phyloP scores from a whole-genome alignment of 805 yeast genomes.

The Novakomyces olei region DNA sequence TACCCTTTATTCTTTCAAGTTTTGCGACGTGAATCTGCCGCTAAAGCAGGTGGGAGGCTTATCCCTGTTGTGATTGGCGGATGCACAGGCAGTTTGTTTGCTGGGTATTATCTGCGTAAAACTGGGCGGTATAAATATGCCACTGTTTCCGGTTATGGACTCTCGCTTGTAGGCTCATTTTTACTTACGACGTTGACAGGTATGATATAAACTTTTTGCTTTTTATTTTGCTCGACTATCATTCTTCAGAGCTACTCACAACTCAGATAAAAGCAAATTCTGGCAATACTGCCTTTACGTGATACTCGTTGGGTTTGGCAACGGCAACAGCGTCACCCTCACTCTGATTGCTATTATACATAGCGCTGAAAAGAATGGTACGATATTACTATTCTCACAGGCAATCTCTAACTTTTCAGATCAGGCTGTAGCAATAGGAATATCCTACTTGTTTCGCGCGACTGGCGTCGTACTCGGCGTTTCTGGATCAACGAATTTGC shows the following conservation, averaged over 20 bases:
- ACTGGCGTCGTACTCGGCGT: slow-evolving; percentile 54
- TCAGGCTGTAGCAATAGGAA: slow-evolving; percentile 55
- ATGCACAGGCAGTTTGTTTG: slow-evolving; percentile 39
- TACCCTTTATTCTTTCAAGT: slow-evolving; percentile 47
- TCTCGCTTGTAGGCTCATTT: not conserved
- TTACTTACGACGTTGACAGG: not conserved
- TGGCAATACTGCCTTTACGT: slow-evolving; percentile 8
- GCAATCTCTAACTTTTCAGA: too few relatives aligned
- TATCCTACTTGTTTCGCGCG: slow-evolving; percentile 50
- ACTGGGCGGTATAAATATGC: slow-evolving; percentile 26
- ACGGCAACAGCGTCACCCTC: slow-evolving; percentile 33
- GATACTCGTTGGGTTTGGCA: slow-evolving; percentile 32
- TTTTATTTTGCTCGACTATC: not conserved
- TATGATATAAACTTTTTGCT: not conserved
- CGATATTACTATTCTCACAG: too few relatives aligned
- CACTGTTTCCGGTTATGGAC: slow-evolving; percentile 7
- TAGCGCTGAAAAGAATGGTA: too few relatives aligned
- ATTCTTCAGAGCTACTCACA: not conserved
- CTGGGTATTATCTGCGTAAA: slow-evolving; percentile 42
- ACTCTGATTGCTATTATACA: slow-evolving; percentile 42
- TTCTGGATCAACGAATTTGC: slow-evolving; percentile 31
- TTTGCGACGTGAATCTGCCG: slow-evolving; percentile 29
- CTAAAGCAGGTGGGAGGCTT: slow-evolving; percentile 32
- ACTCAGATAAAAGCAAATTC: not conserved
- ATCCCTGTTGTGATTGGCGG: slow-evolving; percentile 39